phyloP scores from a whole-genome alignment of 164 flowering plant species.

The Vitis rupestris region DNA sequence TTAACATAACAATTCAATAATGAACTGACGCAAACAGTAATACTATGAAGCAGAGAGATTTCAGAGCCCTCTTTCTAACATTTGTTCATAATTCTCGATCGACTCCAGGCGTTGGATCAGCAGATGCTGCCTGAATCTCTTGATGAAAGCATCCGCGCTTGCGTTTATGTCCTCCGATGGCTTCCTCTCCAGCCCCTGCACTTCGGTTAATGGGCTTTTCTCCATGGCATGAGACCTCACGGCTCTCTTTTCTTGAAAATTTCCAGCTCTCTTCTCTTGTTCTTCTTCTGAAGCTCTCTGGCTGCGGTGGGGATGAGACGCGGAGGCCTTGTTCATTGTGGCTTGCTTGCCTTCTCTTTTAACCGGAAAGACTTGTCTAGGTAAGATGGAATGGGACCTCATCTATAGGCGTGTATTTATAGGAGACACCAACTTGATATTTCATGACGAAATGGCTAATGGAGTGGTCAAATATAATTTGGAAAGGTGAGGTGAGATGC shows the following conservation, averaged over 20 bases:
- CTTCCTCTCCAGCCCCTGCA: conserved; percentile 33
- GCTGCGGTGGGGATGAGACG: conserved; percentile 5
- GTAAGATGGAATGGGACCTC: not conserved
- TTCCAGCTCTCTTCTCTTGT: not conserved
- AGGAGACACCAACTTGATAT: no score
- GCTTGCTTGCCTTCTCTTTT: not conserved
- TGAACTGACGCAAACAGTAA: not conserved
- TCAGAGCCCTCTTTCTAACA: conserved; percentile 56
- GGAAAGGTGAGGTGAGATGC: no score
- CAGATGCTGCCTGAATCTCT: conserved; percentile 61
- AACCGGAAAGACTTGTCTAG: not conserved
- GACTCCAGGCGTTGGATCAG: conserved; percentile 72
- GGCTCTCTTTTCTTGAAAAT: not conserved
- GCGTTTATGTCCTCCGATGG: conserved; percentile 52
- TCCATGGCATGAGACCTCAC: conserved; percentile 7
- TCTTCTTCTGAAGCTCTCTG: not conserved
- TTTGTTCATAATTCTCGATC: conserved; percentile 63
- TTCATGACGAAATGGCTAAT: no score
- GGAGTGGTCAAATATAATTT: no score
- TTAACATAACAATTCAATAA: not conserved
- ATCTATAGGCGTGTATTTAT: no score
- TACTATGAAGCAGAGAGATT: no score
- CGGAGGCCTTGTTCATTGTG: conserved; percentile 12
- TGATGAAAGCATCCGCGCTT: conserved; percentile 74
- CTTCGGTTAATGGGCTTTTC: conserved; percentile 1